Percentiles rank a stretch among this genome's conserved stretches.
These are phyloP conservation scores for Mallotus repandus DNA, from an alignment of 441 rosid species.

Conservation along the genomic window DNA sequence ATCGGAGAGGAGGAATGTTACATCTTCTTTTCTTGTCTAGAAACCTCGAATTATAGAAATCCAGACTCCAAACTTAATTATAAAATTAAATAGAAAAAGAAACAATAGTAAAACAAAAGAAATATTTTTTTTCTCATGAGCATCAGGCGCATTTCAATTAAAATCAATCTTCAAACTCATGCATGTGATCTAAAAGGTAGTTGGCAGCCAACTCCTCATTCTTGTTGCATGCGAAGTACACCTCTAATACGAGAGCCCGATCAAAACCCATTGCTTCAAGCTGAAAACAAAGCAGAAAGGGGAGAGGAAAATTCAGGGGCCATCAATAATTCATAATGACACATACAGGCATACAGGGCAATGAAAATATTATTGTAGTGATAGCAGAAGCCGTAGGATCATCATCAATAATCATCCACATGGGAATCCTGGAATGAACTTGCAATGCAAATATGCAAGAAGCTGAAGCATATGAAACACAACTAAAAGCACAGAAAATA, in stretches of 20 bases:
- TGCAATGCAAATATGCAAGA: too few relatives aligned
- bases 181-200: slow-evolving; percentile 88
- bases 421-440: too few relatives aligned
- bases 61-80: slow-evolving; percentile 21
- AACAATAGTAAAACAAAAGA: background rate
- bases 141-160: slow-evolving; percentile 2
- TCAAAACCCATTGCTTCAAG: slow-evolving; percentile 96
- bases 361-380: background rate
- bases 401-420: too few relatives aligned
- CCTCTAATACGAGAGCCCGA: slow-evolving; percentile 73
- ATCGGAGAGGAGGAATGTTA: slow-evolving; percentile 14
- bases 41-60: slow-evolving; percentile 24
- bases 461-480: too few relatives aligned
- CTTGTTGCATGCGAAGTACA: slow-evolving; percentile 95
- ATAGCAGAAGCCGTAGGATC: too few relatives aligned
- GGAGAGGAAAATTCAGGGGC: background rate
- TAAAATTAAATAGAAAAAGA: slow-evolving; percentile 12
- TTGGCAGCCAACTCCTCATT: slow-evolving; percentile 94
- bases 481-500: background rate
- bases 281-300: slow-evolving; percentile 33
- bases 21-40: slow-evolving; percentile 27
- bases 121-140: background rate
- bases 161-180: slow-evolving; percentile 72
- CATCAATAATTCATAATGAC: background rate
- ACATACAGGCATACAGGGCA: background rate